phyloP scores from a whole-genome alignment of 129 eudicot species.

The Pittosporum tobira region DNA sequence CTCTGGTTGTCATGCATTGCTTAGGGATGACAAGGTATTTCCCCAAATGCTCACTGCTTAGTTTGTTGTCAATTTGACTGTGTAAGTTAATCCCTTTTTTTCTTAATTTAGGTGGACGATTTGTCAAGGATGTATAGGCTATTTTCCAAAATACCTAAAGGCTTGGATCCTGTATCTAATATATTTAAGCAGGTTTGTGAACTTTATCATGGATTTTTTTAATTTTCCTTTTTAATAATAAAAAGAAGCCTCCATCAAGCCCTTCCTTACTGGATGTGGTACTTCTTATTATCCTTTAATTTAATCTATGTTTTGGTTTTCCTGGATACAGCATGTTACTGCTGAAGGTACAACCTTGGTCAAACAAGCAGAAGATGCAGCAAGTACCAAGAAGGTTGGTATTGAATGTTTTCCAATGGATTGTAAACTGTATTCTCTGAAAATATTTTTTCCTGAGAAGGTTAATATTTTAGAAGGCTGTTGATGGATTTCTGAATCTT shows the following conservation, averaged over 20 bases:
- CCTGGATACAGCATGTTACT: constrained; percentile 30
- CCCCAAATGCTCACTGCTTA: background rate
- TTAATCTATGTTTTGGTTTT: constrained; percentile 16
- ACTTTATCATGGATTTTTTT: background rate
- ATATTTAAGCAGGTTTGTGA: constrained; percentile 80
- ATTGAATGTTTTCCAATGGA: background rate
- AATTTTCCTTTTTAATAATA: too few relatives aligned
- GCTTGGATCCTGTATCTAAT: constrained; percentile 78
- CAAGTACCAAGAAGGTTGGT: constrained; percentile 33
- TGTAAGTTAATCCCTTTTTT: background rate
- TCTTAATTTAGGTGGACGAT: constrained; percentile 55
- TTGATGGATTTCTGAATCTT: too few relatives aligned
- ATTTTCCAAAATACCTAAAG: constrained; percentile 61
- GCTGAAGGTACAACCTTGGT: constrained; percentile 40
- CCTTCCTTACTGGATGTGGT: background rate
- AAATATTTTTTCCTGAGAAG: background rate
- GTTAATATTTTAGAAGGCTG: background rate
- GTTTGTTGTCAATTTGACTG: background rate
- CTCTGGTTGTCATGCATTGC: constrained; percentile 89
- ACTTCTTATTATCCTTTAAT: background rate
- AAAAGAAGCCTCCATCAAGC: background rate
- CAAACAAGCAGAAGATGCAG: constrained; percentile 45
- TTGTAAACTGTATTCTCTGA: background rate
- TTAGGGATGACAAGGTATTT: constrained; percentile 82
- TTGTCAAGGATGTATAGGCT: constrained; percentile 85